Percentiles rank a stretch among this genome's conserved stretches.
Evolutionary conservation across 1,284 basidiomycete species (phyloP).

Genomic region (Pseudozyma sp.): DNA sequence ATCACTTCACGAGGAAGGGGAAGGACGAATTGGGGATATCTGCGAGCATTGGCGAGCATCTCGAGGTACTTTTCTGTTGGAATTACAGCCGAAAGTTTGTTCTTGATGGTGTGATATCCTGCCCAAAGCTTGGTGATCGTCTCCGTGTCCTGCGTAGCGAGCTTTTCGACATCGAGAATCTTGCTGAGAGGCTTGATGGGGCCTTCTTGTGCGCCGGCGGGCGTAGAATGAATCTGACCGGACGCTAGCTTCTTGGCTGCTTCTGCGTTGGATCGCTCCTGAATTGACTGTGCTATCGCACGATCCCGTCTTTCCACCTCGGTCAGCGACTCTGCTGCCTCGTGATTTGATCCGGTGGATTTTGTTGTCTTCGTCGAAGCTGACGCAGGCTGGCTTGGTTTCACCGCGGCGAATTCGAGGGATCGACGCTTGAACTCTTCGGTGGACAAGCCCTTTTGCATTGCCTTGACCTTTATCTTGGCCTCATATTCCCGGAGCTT

Average conservation of each 20-base stretch:
- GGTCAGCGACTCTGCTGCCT: constrained; percentile 1
- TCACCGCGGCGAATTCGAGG: constrained; percentile 22
- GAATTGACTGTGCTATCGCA: constrained; percentile 38
- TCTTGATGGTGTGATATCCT: constrained; percentile 63
- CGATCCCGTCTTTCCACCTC: constrained; percentile 50
- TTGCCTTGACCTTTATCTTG: constrained; percentile 61
- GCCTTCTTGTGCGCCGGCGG: constrained; percentile 36
- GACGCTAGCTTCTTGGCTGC: constrained; percentile 46
- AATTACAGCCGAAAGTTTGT: constrained; percentile 66
- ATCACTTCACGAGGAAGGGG: constrained; percentile 59
- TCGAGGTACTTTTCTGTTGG: constrained; percentile 54
- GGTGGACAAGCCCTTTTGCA: constrained; percentile 48
- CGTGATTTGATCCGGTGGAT: neutral
- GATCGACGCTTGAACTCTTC: constrained; percentile 50
- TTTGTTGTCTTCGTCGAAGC: neutral
- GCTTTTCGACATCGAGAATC: constrained; percentile 61
- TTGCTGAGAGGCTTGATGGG: constrained; percentile 58
- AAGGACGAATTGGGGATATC: constrained; percentile 65
- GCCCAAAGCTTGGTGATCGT: constrained; percentile 66
- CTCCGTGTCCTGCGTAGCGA: constrained; percentile 43
- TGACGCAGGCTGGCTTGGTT: neutral
- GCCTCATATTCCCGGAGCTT: constrained; percentile 62
- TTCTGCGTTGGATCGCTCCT: constrained; percentile 39
- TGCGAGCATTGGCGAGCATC: constrained; percentile 52
- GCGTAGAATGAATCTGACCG: constrained; percentile 34